A percentile compares a stretch with the other conserved stretches of the same genome.
Conservation (phyloP, 306 rosid genomes). For the Hippophae gyantsensis region DNA sequence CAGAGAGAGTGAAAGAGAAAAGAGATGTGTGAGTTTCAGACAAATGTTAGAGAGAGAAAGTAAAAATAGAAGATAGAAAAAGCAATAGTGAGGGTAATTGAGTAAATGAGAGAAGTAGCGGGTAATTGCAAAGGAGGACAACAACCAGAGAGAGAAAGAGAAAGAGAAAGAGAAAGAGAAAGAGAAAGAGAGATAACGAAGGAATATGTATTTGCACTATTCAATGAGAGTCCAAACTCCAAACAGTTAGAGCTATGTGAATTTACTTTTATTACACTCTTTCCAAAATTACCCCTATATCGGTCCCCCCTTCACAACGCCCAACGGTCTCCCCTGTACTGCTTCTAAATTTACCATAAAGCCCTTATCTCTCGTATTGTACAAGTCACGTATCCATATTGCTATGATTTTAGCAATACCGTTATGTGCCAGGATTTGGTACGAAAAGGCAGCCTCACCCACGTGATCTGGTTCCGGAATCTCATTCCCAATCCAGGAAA, state of each 20-base stretch:
- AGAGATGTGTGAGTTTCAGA: constrained; percentile 8
- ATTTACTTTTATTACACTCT: constrained; percentile 20
- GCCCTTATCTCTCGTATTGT: constrained; percentile 5
- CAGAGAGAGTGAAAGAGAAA: constrained; percentile 1
- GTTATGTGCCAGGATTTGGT: no score
- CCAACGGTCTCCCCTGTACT: constrained; percentile 23
- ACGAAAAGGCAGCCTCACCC: no score
- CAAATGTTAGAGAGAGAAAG: constrained; percentile 15
- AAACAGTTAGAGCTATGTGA: constrained; percentile 17
- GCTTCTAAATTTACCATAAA: constrained; percentile 8
- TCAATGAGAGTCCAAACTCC: constrained; percentile 24
- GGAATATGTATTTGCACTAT: constrained; percentile 35
- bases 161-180: constrained; percentile 11
- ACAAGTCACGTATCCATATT: background rate
- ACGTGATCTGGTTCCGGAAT: no score
- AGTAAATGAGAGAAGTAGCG: constrained; percentile 29
- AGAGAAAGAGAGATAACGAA: constrained; percentile 21
- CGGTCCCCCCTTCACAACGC: constrained; percentile 20
- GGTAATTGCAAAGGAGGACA: constrained; percentile 9
- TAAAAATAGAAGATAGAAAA: constrained; percentile 8
- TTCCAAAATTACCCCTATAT: constrained; percentile 23
- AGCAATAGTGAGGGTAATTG: constrained; percentile 5
- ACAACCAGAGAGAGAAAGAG: constrained; percentile 6
- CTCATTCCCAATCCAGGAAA: no score
- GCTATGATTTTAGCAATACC: no score